Evolutionary conservation across 2,329 filamentous ascomycete species (phyloP).

Genomic region (Chrysoporthe deuterocubensis): DNA sequence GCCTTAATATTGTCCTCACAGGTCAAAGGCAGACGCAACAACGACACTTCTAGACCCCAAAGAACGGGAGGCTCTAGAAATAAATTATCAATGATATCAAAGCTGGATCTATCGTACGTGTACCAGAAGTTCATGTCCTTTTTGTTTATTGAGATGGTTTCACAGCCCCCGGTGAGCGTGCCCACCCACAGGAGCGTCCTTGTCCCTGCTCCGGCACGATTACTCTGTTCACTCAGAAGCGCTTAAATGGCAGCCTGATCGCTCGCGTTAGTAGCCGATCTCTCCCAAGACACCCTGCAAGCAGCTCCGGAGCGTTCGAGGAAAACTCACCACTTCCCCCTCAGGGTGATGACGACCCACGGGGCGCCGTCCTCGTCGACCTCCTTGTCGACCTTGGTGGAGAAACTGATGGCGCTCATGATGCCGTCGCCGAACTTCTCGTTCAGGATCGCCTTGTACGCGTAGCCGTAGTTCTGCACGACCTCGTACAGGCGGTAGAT

Average conservation of each 20-base stretch:
- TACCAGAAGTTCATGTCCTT: not conserved
- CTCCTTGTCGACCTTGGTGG: slow-evolving; percentile 92
- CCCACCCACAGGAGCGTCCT: not conserved
- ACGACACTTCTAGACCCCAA: not conserved
- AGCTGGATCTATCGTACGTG: not conserved
- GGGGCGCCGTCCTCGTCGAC: slow-evolving; percentile 77
- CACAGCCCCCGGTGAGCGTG: not conserved
- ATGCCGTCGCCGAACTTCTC: slow-evolving; percentile 96
- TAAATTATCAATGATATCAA: not conserved
- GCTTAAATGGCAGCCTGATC: slow-evolving; percentile 42
- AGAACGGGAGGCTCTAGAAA: not conserved
- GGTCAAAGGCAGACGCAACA: not conserved
- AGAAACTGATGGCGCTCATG: slow-evolving; percentile 94
- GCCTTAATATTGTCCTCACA: slow-evolving; percentile 23
- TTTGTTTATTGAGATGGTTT: not conserved
- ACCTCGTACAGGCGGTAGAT: slow-evolving; percentile 94
- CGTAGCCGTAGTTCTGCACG: slow-evolving; percentile 95
- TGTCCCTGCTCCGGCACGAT: not conserved
- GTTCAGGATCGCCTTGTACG: slow-evolving; percentile 92
- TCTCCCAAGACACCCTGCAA: not conserved
- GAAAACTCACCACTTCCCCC: slow-evolving; percentile 76
- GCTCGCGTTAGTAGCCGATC: slow-evolving; percentile 15
- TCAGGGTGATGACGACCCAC: slow-evolving; percentile 84
- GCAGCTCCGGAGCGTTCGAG: not conserved
- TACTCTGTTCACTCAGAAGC: slow-evolving; percentile 35